Base-by-base conservation (phyloP, 2,329 filamentous ascomycete genomes). In the Fusarium algeriense region DNA sequence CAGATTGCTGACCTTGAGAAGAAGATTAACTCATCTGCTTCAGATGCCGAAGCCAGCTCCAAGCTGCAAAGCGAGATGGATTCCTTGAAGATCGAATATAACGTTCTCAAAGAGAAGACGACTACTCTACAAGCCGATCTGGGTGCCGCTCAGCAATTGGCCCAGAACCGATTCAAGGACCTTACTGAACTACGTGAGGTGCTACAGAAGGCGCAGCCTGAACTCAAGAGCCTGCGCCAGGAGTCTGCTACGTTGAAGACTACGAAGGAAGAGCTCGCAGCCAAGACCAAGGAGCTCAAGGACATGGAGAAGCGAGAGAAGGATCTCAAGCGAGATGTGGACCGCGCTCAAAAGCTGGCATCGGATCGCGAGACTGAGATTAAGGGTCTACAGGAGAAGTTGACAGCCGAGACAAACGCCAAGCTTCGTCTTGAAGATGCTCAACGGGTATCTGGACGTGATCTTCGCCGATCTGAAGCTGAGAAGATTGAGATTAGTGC, bases 131-230 rank as follows among this genome's bases (percentile, higher is more conserved):
- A 97, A 77, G 93, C 92, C 0, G 95, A 99, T 77, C 86, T 98
- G 6, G 92, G 90, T 4, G 94, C 94, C 4, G 92, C 95, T 0
- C 91, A 98, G 78, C 90, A 97, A 80, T 87, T 98, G 15, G 94
- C 96, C 1, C 91, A 97, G 67, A 92, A 89, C 19, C 88, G 96
- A 34, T 98, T 94, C 84, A 97, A 94, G 80, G 95, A 98, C 65
- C 84, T 98, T 3, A 91, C 91, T 0, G 93, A 97, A 32, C 84
- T 97, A 48, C 88, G 91, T 23, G 92, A 95, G 67, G 85, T 95
- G 5, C 81, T 98, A 34, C 91, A 94, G 72, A 97, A 96, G 79
- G 88, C 92, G 1, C 95, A 98, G 77, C 92, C 94, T 0, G 95
- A 99, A 80, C 84, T 98, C 28, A 92, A 91, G 78, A 91, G 85